These are phyloP conservation scores for Podospora bellae-mahoneyi DNA, from an alignment of 495 filamentous ascomycete genomes.

Conservation along the genomic window DNA sequence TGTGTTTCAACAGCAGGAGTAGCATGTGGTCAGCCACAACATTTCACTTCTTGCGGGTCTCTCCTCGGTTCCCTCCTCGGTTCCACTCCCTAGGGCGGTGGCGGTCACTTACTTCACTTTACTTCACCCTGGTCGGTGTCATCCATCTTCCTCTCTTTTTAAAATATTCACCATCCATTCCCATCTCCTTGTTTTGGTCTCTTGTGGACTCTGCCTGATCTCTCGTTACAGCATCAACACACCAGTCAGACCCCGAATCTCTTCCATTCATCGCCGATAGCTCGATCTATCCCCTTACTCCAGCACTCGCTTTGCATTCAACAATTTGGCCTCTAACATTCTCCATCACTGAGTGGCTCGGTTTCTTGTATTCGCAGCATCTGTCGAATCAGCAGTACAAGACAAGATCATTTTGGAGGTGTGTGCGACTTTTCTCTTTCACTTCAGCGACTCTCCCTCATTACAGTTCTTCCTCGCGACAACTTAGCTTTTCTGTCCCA, in stretches of 20 bases:
- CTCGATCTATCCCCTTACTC: constrained; percentile 46
- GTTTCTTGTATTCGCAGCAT: constrained; percentile 29
- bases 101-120: neutral
- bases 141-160: neutral
- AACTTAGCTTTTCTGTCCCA: constrained; percentile 3
- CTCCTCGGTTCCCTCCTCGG: neutral
- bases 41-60: neutral
- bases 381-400: constrained; percentile 13
- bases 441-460: neutral
- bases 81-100: neutral
- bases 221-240: constrained; percentile 53
- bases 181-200: constrained; percentile 27
- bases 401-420: constrained; percentile 31
- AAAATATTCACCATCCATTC: neutral
- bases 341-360: constrained; percentile 23
- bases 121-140: neutral
- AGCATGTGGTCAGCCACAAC: neutral
- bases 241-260: constrained; percentile 38
- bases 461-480: neutral
- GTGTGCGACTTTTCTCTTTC: constrained; percentile 12
- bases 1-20: neutral
- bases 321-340: constrained; percentile 49
- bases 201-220: constrained; percentile 42
- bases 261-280: constrained; percentile 53
- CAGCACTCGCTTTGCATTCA: constrained; percentile 50